Conservation (phyloP, 2,329 filamentous ascomycete genomes). For the Trichoderma atroviride region DNA sequence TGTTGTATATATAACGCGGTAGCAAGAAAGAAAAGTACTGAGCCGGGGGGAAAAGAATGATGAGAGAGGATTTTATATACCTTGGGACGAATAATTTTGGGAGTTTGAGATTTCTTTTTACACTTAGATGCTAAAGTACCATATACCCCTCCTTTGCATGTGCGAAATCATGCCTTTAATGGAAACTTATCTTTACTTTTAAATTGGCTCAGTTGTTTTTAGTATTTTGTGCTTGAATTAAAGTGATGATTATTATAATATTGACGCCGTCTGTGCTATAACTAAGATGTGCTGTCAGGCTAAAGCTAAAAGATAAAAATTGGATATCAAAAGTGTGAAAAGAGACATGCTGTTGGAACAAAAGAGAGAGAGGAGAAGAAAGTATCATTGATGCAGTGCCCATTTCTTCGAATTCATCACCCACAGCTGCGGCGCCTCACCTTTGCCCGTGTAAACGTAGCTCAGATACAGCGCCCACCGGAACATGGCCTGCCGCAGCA, state of each 20-base stretch:
- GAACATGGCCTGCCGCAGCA: conserved; percentile 37
- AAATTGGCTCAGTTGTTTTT: neutral
- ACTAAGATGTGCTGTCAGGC: neutral
- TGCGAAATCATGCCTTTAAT: conserved; percentile 15
- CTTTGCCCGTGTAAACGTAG: conserved; percentile 35
- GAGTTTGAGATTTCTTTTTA: conserved; percentile 3
- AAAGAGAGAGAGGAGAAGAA: neutral
- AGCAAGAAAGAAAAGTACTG: conserved; percentile 2
- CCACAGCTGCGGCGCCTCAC: conserved; percentile 38
- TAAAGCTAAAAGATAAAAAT: neutral
- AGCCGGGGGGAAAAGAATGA: neutral
- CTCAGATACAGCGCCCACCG: conserved; percentile 43
- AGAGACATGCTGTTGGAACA: neutral
- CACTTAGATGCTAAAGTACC: conserved; percentile 16
- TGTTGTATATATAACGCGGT: conserved; percentile 17
- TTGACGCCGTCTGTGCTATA: neutral
- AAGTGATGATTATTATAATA: neutral
- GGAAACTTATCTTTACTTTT: conserved; percentile 3
- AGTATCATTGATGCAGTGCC: conserved; percentile 7
- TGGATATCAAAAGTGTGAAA: neutral
- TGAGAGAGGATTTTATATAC: conserved; percentile 7
- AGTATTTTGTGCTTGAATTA: neutral
- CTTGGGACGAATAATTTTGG: conserved; percentile 16
- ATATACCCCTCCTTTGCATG: conserved; percentile 19
- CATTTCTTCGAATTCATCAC: conserved; percentile 35